Evolutionary conservation across 228 moss, liverwort and hornwort genomes (phyloP).

Genomic region (Sphagnum fallax): DNA sequence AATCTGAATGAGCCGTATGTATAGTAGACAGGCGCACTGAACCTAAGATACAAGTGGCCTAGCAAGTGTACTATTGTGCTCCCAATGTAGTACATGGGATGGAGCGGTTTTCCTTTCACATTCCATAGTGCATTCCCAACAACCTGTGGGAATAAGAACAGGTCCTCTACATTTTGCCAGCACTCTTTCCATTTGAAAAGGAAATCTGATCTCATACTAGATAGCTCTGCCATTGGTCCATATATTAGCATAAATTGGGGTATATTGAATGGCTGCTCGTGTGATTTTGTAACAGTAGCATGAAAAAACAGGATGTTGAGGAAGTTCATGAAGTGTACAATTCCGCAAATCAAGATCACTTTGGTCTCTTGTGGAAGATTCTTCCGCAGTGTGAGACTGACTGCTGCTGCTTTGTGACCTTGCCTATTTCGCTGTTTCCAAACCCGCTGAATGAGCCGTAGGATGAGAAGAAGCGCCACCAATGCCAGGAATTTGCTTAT

Average conservation of each 20-base stretch:
- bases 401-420: slow-evolving; percentile 2
- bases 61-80: slow-evolving; percentile 39
- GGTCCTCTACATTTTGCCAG: slow-evolving; percentile 43
- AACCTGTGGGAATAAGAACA: slow-evolving; percentile 47
- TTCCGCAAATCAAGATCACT: slow-evolving; percentile 21
- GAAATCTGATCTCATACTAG: too few species aligned
- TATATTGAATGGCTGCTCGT: not conserved
- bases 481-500: slow-evolving; percentile 36
- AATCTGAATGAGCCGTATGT: slow-evolving; percentile 6
- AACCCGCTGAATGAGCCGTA: slow-evolving; percentile 39
- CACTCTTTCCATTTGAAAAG: slow-evolving; percentile 17
- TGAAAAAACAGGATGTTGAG: slow-evolving; percentile 15
- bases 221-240: not conserved
- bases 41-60: slow-evolving; percentile 39
- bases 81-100: slow-evolving; percentile 27
- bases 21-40: slow-evolving; percentile 11
- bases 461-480: slow-evolving; percentile 30
- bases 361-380: slow-evolving; percentile 17
- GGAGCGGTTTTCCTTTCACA: slow-evolving; percentile 40
- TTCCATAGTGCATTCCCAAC: slow-evolving; percentile 35
- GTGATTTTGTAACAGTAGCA: slow-evolving; percentile 13
- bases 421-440: slow-evolving; percentile 24
- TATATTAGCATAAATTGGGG: not conserved
- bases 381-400: not conserved
- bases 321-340: slow-evolving; percentile 36